A percentile compares a stretch with the other conserved stretches of the same genome.
phyloP scores from a whole-genome alignment of 495 filamentous ascomycete genomes.

The Podospora conica region DNA sequence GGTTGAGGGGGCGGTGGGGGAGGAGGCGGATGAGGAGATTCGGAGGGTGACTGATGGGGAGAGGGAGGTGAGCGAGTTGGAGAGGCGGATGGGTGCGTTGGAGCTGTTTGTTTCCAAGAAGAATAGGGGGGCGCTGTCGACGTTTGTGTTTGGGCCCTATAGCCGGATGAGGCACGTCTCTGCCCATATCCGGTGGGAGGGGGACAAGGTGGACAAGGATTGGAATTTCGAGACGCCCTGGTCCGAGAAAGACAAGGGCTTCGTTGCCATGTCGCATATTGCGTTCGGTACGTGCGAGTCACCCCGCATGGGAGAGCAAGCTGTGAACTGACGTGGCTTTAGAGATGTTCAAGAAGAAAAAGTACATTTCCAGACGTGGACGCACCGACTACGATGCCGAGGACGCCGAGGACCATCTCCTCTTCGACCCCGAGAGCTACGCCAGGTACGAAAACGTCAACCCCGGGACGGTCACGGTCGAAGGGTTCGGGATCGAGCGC shows the following conservation, averaged over 20 bases:
- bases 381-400: not conserved
- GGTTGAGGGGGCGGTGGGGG: not conserved
- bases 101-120: not conserved
- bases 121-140: not conserved
- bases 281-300: not conserved
- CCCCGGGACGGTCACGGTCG: not conserved
- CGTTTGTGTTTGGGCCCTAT: not conserved
- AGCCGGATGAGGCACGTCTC: not conserved
- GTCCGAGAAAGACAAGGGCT: not conserved
- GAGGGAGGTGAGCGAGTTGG: not conserved
- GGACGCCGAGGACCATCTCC: not conserved
- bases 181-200: not conserved
- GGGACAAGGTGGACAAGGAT: not conserved
- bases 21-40: slow-evolving; percentile 3
- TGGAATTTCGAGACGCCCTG: not conserved
- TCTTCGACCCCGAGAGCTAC: not conserved
- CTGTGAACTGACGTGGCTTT: not conserved
- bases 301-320: not conserved
- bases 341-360: not conserved
- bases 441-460: slow-evolving; percentile 1
- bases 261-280: not conserved
- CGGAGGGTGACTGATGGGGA: not conserved
- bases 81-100: not conserved
- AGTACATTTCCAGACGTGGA: not conserved
- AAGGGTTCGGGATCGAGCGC: not conserved